Conservation (phyloP, 176 grass and related monocot genomes). For the Cenchrus fungigraminus region DNA sequence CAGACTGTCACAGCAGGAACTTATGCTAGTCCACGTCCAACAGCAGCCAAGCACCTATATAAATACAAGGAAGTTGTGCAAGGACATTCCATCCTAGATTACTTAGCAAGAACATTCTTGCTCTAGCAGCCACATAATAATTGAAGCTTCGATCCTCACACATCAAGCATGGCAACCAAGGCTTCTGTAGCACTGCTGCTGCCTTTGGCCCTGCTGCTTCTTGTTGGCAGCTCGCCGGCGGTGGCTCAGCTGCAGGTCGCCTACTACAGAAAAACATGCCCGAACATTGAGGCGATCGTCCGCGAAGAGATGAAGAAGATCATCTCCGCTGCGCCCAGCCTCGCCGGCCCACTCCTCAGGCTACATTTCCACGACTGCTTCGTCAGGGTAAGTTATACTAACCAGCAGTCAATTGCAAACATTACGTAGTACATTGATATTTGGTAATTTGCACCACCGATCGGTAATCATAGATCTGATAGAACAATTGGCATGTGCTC, state of each 20-base stretch:
- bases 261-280: conserved; percentile 75
- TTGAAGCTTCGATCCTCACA: no score
- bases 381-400: conserved; percentile 51
- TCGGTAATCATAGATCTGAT: not conserved
- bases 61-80: no score
- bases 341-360: conserved; percentile 63
- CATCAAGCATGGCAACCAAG: not conserved
- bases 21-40: no score
- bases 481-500: not conserved
- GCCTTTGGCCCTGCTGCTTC: not conserved
- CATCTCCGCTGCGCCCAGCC: conserved; percentile 44
- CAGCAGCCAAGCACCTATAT: no score
- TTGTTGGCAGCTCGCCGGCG: not conserved
- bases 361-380: conserved; percentile 87
- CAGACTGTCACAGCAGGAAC: no score
- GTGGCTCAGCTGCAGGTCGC: conserved; percentile 48
- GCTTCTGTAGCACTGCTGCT: not conserved
- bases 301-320: conserved; percentile 63
- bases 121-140: no score
- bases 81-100: no score
- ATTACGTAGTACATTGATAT: not conserved
- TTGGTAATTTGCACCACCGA: not conserved
- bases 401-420: not conserved
- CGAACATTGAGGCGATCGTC: conserved; percentile 59
- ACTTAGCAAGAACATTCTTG: no score